Evolutionary conservation across 129 eudicot species (phyloP).

Genomic region (Flaveria linearis): DNA sequence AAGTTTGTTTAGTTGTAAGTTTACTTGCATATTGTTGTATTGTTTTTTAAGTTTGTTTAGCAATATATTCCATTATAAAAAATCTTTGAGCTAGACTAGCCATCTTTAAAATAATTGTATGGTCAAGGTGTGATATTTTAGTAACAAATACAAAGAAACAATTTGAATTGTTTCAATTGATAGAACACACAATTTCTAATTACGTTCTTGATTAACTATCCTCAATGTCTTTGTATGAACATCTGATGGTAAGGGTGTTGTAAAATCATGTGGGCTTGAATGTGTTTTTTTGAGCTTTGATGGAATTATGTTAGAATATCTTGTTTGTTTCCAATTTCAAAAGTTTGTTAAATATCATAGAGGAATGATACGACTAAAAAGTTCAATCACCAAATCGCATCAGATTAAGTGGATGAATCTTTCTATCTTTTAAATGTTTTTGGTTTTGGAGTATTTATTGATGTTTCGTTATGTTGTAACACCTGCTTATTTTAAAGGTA

Average conservation of each 20-base stretch:
- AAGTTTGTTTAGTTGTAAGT: too few species aligned
- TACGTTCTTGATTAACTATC: too few species aligned
- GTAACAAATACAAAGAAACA: too few species aligned
- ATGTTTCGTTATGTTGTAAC: background rate
- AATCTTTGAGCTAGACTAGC: too few species aligned
- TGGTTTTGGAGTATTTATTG: background rate
- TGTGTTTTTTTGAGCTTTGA: background rate
- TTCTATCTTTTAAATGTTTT: background rate
- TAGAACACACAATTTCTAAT: too few species aligned
- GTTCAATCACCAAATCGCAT: constrained; percentile 3
- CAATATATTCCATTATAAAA: too few species aligned
- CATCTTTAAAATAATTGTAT: too few species aligned
- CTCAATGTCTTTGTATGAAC: background rate
- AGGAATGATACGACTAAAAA: constrained; percentile 3
- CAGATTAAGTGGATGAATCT: constrained; percentile 4
- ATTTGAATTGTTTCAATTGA: too few species aligned
- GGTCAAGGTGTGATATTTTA: too few species aligned
- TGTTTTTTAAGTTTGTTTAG: too few species aligned
- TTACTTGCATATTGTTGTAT: too few species aligned
- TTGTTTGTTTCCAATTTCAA: constrained; percentile 2
- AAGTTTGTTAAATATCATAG: background rate
- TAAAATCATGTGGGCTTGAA: constrained; percentile 18
- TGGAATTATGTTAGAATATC: constrained; percentile 12
- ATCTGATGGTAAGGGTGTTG: constrained; percentile 13
- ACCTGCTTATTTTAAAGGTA: too few species aligned